phyloP scores from a whole-genome alignment of 164 flowering plant species.

The Santalum album region DNA sequence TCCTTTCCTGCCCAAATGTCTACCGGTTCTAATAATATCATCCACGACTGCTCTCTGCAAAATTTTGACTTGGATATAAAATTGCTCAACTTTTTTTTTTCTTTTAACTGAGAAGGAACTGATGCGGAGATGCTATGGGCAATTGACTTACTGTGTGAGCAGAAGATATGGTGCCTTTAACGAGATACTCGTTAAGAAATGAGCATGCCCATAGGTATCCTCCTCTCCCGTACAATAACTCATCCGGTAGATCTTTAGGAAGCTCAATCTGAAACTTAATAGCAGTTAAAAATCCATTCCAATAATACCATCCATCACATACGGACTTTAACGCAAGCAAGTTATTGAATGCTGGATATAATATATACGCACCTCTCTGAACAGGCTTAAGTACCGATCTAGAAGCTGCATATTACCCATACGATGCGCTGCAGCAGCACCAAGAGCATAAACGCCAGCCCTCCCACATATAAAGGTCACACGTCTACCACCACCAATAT shows the following conservation, averaged over 20 bases:
- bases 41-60: conserved; percentile 29
- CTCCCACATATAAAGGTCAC: conserved; percentile 1
- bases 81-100: neutral
- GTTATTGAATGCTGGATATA: neutral
- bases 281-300: neutral
- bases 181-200: conserved; percentile 42
- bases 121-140: neutral
- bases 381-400: neutral
- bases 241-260: conserved; percentile 39
- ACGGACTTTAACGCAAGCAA: no score
- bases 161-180: conserved; percentile 28
- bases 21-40: conserved; percentile 40
- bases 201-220: conserved; percentile 53
- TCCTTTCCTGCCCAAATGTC: conserved; percentile 22
- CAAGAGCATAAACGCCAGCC: conserved; percentile 4
- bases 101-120: neutral
- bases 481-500: neutral
- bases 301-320: neutral
- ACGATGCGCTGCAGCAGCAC: neutral
- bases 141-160: conserved; percentile 24
- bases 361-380: neutral
- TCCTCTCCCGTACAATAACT: conserved; percentile 48
- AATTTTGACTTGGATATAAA: neutral
- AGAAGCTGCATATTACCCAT: neutral
- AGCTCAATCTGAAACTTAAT: conserved; percentile 30